Evolutionary conservation across 768 basidiomycete species (phyloP).

Genomic region (Sutorius australiensis): DNA sequence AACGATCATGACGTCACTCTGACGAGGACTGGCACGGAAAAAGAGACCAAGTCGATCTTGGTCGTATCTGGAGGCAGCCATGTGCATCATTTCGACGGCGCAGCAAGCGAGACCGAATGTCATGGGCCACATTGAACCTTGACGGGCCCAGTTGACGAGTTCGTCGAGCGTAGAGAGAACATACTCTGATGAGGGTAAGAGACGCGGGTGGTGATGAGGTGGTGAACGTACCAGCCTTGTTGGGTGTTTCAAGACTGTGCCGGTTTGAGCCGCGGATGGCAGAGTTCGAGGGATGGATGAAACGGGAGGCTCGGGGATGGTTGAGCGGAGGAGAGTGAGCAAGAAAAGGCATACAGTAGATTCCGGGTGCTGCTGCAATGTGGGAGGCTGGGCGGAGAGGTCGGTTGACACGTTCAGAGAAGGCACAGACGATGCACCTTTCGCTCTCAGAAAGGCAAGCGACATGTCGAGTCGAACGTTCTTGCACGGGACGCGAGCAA

Average conservation of each 20-base stretch:
- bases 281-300: conserved; percentile 52
- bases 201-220: not conserved
- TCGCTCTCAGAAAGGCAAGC: conserved; percentile 36
- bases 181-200: conserved; percentile 63
- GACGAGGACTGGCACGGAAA: conserved; percentile 98
- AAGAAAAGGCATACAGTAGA: conserved; percentile 35
- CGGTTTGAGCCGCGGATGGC: conserved; percentile 78
- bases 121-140: conserved; percentile 99
- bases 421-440: conserved; percentile 32
- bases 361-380: conserved; percentile 41
- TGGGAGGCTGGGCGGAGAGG: conserved; percentile 17
- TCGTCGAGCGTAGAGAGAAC: conserved; percentile 96
- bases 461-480: conserved; percentile 34
- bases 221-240: conserved; percentile 65
- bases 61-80: conserved; percentile 98
- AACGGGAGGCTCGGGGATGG: conserved; percentile 42
- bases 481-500: not conserved
- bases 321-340: conserved; percentile 10
- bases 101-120: conserved; percentile 98
- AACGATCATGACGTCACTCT: conserved; percentile 98
- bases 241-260: conserved; percentile 79
- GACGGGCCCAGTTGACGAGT: conserved; percentile 94
- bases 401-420: conserved; percentile 31
- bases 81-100: conserved; percentile 99
- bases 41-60: conserved; percentile 96